Evolutionary conservation across 495 filamentous ascomycete species (phyloP).

Genomic region (Parmelia sp.): DNA sequence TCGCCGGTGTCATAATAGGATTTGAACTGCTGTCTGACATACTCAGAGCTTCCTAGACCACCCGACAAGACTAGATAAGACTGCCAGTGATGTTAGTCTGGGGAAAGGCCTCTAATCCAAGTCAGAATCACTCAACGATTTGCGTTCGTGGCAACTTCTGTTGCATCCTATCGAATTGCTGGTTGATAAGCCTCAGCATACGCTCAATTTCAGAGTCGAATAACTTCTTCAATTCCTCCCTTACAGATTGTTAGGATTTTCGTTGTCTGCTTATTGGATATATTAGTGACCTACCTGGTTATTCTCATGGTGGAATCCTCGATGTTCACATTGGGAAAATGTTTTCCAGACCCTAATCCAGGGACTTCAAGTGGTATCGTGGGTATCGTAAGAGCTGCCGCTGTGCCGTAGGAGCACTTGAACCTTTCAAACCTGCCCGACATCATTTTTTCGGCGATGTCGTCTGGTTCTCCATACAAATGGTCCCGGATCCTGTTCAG

Average conservation of each 20-base stretch:
- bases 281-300: conserved; percentile 26
- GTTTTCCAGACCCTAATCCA: conserved; percentile 18
- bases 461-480: conserved; percentile 21
- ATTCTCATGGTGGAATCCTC: conserved; percentile 34
- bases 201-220: conserved; percentile 53
- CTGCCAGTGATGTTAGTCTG: conserved; percentile 25
- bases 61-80: conserved; percentile 56
- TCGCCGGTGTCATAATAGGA: conserved; percentile 33
- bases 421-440: conserved; percentile 35
- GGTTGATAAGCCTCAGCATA: conserved; percentile 47
- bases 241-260: conserved; percentile 24
- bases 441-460: conserved; percentile 35
- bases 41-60: conserved; percentile 59
- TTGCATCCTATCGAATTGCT: conserved; percentile 48
- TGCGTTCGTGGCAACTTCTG: conserved; percentile 38
- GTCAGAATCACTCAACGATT: conserved; percentile 36
- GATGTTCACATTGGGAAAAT: conserved; percentile 31
- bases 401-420: conserved; percentile 38
- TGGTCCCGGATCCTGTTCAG: conserved; percentile 28
- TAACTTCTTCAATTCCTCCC: conserved; percentile 43
- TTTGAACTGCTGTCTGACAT: conserved; percentile 45
- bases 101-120: background rate
- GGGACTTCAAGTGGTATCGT: conserved; percentile 33
- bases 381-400: conserved; percentile 26
- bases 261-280: background rate